Evolutionary conservation across 257 asterid genomes (phyloP).

Genomic region (Paraleonurus japonicus): DNA sequence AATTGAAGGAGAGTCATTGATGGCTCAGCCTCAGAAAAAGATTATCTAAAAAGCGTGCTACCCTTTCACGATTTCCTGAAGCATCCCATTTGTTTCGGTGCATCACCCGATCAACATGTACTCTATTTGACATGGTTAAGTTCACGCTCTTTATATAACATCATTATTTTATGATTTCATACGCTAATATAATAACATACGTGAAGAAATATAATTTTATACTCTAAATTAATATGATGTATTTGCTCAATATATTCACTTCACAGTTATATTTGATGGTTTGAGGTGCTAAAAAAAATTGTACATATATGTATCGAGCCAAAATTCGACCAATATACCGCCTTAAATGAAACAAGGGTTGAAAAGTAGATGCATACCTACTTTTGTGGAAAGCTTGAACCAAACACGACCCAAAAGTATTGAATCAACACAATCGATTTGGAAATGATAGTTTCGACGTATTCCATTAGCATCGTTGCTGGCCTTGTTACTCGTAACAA

Average conservation of each 20-base stretch:
- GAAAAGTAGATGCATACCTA: background rate
- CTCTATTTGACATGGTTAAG: background rate
- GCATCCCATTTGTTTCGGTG: slow-evolving; percentile 1
- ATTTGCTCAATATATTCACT: too few species aligned
- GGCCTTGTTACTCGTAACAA: background rate
- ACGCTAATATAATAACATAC: too few species aligned
- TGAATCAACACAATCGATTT: background rate
- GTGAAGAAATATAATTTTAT: too few species aligned
- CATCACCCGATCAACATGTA: background rate
- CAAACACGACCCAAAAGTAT: background rate
- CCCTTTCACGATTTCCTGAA: background rate
- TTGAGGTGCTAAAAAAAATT: too few species aligned
- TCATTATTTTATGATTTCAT: too few species aligned
- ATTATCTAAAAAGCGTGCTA: background rate
- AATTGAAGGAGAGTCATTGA: background rate
- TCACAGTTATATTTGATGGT: too few species aligned
- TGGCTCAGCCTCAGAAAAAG: background rate
- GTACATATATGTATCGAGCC: too few species aligned
- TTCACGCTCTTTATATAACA: too few species aligned
- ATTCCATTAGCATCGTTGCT: background rate
- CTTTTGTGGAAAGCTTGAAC: background rate
- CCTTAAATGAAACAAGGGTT: background rate
- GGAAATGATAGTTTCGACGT: background rate
- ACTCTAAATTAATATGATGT: too few species aligned
- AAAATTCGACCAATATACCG: too few species aligned